phyloP scores from a whole-genome alignment of 2,329 filamentous ascomycete species.

The Fusarium mangiferae region DNA sequence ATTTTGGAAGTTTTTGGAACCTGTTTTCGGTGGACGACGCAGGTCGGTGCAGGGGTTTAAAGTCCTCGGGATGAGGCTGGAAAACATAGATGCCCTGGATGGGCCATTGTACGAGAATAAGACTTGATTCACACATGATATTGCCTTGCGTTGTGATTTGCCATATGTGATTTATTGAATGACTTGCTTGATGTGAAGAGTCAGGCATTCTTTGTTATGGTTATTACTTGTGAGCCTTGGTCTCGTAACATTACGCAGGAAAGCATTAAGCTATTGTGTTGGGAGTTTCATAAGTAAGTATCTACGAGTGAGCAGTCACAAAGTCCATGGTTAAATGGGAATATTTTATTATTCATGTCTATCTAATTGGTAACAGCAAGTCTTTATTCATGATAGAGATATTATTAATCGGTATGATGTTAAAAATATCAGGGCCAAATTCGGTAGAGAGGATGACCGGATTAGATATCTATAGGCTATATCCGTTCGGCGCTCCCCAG shows the following conservation, averaged over 20 bases:
- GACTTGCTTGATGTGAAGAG: background rate
- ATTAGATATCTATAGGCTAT: background rate
- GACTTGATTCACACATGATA: background rate
- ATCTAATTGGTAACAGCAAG: background rate
- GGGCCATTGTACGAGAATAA: background rate
- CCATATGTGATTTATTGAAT: background rate
- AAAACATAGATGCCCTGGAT: conserved; percentile 4
- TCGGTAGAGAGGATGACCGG: background rate
- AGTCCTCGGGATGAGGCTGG: conserved; percentile 25
- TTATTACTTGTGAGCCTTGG: background rate
- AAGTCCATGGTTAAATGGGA: background rate
- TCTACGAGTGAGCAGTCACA: background rate
- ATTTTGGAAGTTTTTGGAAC: conserved; percentile 12
- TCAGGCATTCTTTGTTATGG: background rate
- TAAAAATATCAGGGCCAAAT: background rate
- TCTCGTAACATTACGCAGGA: background rate
- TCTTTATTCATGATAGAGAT: background rate
- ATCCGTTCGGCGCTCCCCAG: no score
- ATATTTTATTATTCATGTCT: background rate
- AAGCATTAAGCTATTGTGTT: no score
- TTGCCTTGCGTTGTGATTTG: background rate
- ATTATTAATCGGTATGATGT: fast-evolving
- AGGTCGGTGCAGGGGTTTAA: conserved; percentile 11
- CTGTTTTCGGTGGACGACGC: conserved; percentile 27
- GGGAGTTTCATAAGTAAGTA: no score